These are phyloP conservation scores for Backusella luteola DNA, from an alignment of 192 early-diverging fungal species.

Conservation along the genomic window DNA sequence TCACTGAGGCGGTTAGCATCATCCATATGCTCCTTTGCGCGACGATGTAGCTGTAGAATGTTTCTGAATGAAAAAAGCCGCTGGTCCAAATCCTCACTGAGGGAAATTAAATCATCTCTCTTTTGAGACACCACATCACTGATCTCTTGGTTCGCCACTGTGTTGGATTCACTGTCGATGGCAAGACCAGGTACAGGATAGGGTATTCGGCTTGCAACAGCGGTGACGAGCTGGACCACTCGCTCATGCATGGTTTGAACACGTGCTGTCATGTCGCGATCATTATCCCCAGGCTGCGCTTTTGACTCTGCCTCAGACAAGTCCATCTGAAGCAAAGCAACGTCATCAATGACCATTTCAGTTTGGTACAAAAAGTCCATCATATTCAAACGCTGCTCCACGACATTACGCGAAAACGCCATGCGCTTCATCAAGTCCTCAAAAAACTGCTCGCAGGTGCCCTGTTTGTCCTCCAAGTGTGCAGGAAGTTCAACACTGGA, in stretches of 20 bases:
- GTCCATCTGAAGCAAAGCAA: constrained; percentile 5
- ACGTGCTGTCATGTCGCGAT: constrained; percentile 9
- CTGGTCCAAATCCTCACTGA: background rate
- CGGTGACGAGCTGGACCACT: constrained; percentile 12
- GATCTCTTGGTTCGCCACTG: constrained; percentile 17
- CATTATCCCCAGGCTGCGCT: constrained; percentile 11
- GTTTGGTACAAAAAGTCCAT: constrained; percentile 37
- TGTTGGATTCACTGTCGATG: constrained; percentile 18
- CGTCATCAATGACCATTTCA: constrained; percentile 12
- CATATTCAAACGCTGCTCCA: constrained; percentile 38
- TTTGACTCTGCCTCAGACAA: constrained; percentile 3
- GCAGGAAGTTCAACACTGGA: constrained; percentile 21
- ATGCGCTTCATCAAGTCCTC: constrained; percentile 29
- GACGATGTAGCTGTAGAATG: constrained; percentile 16
- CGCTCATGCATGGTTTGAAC: constrained; percentile 17
- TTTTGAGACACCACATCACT: constrained; percentile 5
- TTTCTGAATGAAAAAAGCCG: constrained; percentile 16
- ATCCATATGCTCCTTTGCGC: constrained; percentile 13
- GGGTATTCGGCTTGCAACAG: constrained; percentile 11
- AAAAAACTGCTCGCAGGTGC: constrained; percentile 30
- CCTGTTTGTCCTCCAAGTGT: constrained; percentile 35
- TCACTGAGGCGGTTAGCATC: constrained; percentile 2
- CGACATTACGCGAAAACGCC: constrained; percentile 33
- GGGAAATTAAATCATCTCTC: constrained; percentile 2
- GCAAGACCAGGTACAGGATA: constrained; percentile 14